These are phyloP conservation scores for Thuidium tamariscinum DNA, from an alignment of 225 moss, liverwort and hornwort species.

Conservation along the genomic window DNA sequence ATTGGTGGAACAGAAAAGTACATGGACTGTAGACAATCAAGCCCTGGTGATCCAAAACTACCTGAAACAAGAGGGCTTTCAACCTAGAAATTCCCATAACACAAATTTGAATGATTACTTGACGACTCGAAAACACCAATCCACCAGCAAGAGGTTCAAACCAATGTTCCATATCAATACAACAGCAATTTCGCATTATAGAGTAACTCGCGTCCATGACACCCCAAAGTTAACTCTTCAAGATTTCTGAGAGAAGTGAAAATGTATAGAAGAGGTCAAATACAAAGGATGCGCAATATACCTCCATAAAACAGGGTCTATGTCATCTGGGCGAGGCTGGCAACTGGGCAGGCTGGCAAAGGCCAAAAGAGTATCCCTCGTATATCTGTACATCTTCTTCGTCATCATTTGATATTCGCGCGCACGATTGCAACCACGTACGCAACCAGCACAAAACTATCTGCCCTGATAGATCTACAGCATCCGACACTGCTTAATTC, in stretches of 20 bases:
- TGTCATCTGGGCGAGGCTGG: conserved; percentile 71
- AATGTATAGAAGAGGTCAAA: background rate
- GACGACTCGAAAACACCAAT: background rate
- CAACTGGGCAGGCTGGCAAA: conserved; percentile 75
- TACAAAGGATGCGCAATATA: background rate
- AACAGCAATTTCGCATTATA: background rate
- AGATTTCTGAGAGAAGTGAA: background rate
- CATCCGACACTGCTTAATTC: conserved; percentile 12
- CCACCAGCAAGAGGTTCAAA: background rate
- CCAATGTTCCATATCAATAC: background rate
- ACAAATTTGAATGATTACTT: background rate
- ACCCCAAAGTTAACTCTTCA: background rate
- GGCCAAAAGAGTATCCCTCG: conserved; percentile 62
- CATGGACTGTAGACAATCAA: background rate
- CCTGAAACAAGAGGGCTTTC: background rate
- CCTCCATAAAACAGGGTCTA: conserved; percentile 93
- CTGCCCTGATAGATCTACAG: conserved; percentile 13
- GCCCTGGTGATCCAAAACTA: background rate
- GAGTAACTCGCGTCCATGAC: background rate
- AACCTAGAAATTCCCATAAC: background rate
- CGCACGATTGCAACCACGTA: conserved; percentile 10
- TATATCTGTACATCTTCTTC: conserved; percentile 60
- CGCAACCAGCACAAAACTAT: conserved; percentile 16
- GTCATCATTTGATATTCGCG: conserved; percentile 8
- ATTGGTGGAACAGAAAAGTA: background rate